A percentile compares a stretch with the other conserved stretches of the same genome.
Evolutionary conservation across 148 eudicot genomes (phyloP).

Genomic region (Polygonum maritimum): DNA sequence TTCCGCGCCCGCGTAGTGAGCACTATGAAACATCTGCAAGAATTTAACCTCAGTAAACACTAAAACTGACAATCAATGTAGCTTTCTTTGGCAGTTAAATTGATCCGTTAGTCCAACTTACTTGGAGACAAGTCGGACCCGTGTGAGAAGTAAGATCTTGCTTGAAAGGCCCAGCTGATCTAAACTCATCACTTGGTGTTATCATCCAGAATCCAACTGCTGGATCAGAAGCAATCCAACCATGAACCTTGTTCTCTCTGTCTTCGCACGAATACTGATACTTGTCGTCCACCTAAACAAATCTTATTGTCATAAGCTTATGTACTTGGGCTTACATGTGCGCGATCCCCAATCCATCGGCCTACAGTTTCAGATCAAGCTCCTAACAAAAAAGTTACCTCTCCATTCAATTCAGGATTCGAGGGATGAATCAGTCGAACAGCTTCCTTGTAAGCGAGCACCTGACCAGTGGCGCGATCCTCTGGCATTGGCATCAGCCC

Average conservation of each 20-base stretch:
- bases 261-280: constrained; percentile 58
- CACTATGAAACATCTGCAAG: constrained; percentile 11
- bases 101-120: constrained; percentile 18
- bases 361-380: too few relatives aligned
- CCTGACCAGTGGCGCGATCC: constrained; percentile 41
- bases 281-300: constrained; percentile 71
- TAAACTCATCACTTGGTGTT: constrained; percentile 64
- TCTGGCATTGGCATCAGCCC: constrained; percentile 46
- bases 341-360: too few relatives aligned
- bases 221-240: constrained; percentile 50
- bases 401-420: constrained; percentile 32
- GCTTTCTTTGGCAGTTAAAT: neutral
- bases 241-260: constrained; percentile 57
- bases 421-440: constrained; percentile 39
- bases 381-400: constrained; percentile 25
- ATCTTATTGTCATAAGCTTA: neutral
- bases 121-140: constrained; percentile 62
- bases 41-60: neutral
- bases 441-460: constrained; percentile 61
- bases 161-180: constrained; percentile 66
- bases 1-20: neutral
- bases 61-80: neutral
- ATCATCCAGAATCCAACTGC: constrained; percentile 69
- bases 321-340: too few relatives aligned
- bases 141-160: constrained; percentile 78